A percentile compares a stretch with the other conserved stretches of the same genome.
Evolutionary conservation across 495 filamentous ascomycete genomes (phyloP).

Genomic region (Annulohypoxylon stygium): DNA sequence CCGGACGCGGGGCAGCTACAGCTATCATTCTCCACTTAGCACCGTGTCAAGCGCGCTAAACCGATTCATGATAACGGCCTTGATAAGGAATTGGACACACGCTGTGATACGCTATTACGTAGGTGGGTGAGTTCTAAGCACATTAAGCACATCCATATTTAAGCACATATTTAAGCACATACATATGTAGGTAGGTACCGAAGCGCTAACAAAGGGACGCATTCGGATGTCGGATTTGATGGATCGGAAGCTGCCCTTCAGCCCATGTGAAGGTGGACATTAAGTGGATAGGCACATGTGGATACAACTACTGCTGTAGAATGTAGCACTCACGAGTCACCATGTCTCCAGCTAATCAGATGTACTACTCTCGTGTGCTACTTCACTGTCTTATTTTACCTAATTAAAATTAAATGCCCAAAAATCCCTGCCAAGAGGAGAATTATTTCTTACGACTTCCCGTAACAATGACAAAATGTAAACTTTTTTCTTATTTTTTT

Average conservation of each 20-base stretch:
- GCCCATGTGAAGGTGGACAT: no score
- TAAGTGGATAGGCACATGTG: no score
- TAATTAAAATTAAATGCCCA: slow-evolving; percentile 24
- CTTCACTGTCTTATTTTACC: slow-evolving; percentile 1
- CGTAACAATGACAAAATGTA: slow-evolving; percentile 4
- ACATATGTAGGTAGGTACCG: neutral
- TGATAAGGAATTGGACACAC: slow-evolving; percentile 5
- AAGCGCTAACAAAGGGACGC: neutral
- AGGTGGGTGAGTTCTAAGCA: neutral
- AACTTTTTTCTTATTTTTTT: neutral
- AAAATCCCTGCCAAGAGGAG: slow-evolving; percentile 44
- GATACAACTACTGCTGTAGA: no score
- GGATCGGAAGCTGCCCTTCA: neutral
- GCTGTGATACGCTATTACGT: neutral
- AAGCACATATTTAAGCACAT: no score
- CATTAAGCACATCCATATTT: no score
- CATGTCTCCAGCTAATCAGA: no score
- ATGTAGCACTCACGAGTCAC: no score
- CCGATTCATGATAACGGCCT: slow-evolving; percentile 15
- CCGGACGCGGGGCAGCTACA: slow-evolving; percentile 36
- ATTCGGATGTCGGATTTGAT: slow-evolving; percentile 6
- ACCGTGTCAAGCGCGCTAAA: slow-evolving; percentile 16
- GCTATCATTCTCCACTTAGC: neutral
- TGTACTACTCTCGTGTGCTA: neutral
- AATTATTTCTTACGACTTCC: slow-evolving; percentile 24